Conservation (phyloP, 495 filamentous ascomycete genomes). For the Tuber microsphaerosporum region DNA sequence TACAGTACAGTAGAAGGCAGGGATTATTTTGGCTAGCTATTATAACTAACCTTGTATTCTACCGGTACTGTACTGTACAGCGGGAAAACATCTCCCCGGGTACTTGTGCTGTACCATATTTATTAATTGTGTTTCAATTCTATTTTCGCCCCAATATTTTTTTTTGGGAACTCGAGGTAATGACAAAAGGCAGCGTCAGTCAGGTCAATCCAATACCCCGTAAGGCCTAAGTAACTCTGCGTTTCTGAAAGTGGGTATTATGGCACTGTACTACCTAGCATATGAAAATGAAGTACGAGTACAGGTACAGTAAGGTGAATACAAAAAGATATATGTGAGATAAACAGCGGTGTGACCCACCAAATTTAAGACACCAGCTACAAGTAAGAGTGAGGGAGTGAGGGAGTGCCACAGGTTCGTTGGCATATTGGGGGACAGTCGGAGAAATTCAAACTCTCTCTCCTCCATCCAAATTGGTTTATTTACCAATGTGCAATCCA, state of each 20-base stretch:
- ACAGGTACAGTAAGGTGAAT: background rate
- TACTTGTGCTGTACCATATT: too few species aligned
- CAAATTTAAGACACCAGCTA: background rate
- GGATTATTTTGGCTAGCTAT: too few species aligned
- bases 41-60: too few species aligned
- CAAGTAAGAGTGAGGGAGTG: background rate
- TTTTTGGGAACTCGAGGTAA: background rate
- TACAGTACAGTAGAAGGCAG: too few species aligned
- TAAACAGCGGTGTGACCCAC: background rate
- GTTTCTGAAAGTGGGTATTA: background rate
- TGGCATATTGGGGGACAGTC: background rate
- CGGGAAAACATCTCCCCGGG: too few species aligned
- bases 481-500: background rate
- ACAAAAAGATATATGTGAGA: background rate
- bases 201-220: background rate
- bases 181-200: background rate
- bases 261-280: background rate
- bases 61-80: too few species aligned
- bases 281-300: background rate
- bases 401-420: background rate
- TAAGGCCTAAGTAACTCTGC: background rate
- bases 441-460: background rate
- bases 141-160: background rate
- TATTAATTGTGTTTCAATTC: background rate
- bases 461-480: background rate